Evolutionary conservation across 169 alveolate species (phyloP), one percentile per base, ranked within the genome.

Genomic region (Condylostoma magnum): DNA sequence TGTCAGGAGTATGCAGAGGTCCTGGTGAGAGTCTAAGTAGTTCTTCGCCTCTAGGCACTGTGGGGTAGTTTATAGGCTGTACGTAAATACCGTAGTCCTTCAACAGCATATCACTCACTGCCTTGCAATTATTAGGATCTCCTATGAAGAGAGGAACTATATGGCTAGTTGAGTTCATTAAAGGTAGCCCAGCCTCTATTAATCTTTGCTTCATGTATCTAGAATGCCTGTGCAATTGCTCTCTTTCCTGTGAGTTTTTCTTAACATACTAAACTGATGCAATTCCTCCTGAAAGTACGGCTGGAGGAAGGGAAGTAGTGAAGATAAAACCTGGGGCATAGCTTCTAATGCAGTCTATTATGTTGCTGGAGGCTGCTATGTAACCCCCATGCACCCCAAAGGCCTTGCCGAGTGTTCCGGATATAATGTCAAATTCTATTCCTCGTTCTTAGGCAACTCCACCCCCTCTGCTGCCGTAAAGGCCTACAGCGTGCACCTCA

Each of bases 401-500:
- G 8, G 95, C 96, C 82, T 93, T 93, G 30, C 95, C 95, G 37
- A 93, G 80, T 30, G 97, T 93, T 44, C 97, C 97, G 44, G 93
- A 83, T 58, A 93, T 81, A 55, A 93, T 79, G 53, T 85, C 94
- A 31, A 86, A 67, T 12, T 69, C 75, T 10, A 78, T n/a, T 30
- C 92, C 90, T 36, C 78, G 30, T 60, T 82, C 84, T 68, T 93
- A 92, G 28, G 84, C 60, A 34, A 90, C 84, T 12, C 97, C 97
- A 2, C 90, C 94, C 18, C 97, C 97, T 51, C 81, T 78, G 22
- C 68, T 55, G 8, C 97, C 97, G 66, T 93, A 93, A 66, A 93
- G 77, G 20, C 97, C 97, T 30, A 93, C 95, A 6, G 97, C 96
- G 65, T 93, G 97, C 8, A 93, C 97, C 73, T 93, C 97, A 70